A percentile compares a stretch with the other conserved stretches of the same genome.
These are phyloP conservation scores for Flaveria ramosissima DNA, from an alignment of 129 eudicot genomes.

Conservation along the genomic window DNA sequence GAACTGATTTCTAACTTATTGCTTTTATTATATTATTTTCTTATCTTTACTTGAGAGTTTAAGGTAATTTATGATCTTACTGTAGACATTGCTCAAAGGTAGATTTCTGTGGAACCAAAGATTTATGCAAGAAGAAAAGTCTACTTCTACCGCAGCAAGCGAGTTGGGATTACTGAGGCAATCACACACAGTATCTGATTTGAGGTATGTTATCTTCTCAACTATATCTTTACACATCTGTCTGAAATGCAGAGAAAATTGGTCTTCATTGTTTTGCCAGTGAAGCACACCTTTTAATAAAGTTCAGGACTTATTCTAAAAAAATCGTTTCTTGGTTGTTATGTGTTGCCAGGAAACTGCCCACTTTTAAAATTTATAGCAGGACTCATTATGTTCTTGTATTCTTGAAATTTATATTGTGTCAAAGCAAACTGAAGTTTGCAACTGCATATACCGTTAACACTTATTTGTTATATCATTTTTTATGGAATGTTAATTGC, in stretches of 20 bases:
- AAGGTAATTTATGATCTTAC: conserved; percentile 2
- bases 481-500: conserved; percentile 12
- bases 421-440: not conserved
- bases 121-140: conserved; percentile 48
- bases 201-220: conserved; percentile 49
- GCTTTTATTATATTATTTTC: not conserved
- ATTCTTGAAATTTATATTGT: not conserved
- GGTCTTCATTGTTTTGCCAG: conserved; percentile 19
- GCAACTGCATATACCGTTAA: not conserved
- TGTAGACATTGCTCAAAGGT: conserved; percentile 64
- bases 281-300: conserved; percentile 4
- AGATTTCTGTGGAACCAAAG: conserved; percentile 67
- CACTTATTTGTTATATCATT: not conserved
- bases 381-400: not conserved
- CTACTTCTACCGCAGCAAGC: conserved; percentile 57
- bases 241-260: conserved; percentile 1
- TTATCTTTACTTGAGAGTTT: not conserved
- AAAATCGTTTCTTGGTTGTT: not conserved
- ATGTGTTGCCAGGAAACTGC: not conserved
- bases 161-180: conserved; percentile 81
- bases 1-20: not conserved
- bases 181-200: conserved; percentile 71
- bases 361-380: not conserved
- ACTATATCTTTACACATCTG: conserved; percentile 1
- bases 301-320: not conserved